phyloP scores from a whole-genome alignment of 768 basidiomycete species.

The Termitomyces bulborhizus region DNA sequence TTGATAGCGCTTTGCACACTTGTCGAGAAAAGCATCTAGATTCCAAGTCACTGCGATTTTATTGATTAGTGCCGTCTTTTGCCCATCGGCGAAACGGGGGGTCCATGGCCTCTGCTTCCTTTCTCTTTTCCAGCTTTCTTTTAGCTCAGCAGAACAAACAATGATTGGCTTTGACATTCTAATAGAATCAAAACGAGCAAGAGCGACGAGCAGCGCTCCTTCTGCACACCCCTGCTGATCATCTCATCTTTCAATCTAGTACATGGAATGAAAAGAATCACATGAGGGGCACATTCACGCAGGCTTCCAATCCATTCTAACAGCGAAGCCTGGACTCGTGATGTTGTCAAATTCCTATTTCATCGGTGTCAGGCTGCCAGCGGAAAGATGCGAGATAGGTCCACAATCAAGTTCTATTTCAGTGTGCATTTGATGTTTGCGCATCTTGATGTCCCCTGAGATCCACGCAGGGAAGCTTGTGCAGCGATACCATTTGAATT shows the following conservation, averaged over 20 bases:
- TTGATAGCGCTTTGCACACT: neutral
- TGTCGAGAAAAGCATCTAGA: neutral
- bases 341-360: neutral
- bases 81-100: too few species aligned
- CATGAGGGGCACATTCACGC: too few species aligned
- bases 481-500: neutral
- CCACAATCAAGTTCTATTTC: neutral
- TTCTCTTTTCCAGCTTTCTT: neutral
- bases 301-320: too few species aligned
- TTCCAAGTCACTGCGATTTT: neutral
- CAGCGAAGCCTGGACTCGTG: too few species aligned
- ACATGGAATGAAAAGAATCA: too few species aligned
- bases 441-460: too few species aligned
- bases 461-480: neutral
- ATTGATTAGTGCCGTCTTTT: neutral
- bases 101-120: neutral
- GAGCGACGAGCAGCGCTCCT: too few species aligned
- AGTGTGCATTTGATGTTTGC: neutral
- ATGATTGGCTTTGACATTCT: neutral
- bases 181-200: neutral
- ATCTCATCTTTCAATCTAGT: too few species aligned
- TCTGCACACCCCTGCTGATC: too few species aligned
- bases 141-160: neutral
- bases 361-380: neutral
- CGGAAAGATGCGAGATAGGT: constrained; percentile 6